These are phyloP conservation scores for Sphagnum fallax DNA, from an alignment of 228 moss, liverwort and hornwort species.

Conservation along the genomic window DNA sequence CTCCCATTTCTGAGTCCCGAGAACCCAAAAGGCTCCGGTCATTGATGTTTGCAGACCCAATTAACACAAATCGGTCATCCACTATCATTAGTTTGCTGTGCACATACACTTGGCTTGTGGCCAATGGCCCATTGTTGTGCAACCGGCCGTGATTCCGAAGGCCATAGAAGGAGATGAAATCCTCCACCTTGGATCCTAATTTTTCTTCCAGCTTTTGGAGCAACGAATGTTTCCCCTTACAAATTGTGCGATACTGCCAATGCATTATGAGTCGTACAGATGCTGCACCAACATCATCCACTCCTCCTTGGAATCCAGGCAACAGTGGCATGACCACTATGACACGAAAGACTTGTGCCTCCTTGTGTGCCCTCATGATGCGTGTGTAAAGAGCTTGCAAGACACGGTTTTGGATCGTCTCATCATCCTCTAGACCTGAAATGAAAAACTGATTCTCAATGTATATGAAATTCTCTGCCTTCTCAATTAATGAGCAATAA, in stretches of 20 bases:
- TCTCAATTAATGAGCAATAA: constrained; percentile 42
- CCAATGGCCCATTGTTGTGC: constrained; percentile 22
- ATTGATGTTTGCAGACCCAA: constrained; percentile 42
- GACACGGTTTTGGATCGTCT: constrained; percentile 33
- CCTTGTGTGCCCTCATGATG: constrained; percentile 26
- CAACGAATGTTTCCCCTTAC: constrained; percentile 27
- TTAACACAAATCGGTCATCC: constrained; percentile 32
- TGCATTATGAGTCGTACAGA: constrained; percentile 48
- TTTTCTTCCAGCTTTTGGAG: constrained; percentile 24
- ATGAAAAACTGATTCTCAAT: constrained; percentile 56
- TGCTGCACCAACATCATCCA: constrained; percentile 41
- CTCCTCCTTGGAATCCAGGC: constrained; percentile 49
- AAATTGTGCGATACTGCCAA: constrained; percentile 49
- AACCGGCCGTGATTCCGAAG: constrained; percentile 30
- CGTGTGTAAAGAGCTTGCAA: constrained; percentile 39
- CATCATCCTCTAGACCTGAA: constrained; percentile 44
- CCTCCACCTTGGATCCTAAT: constrained; percentile 15
- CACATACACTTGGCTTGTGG: constrained; percentile 45
- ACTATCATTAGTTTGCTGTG: constrained; percentile 55
- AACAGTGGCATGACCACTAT: constrained; percentile 46
- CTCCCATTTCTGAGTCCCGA: constrained; percentile 44
- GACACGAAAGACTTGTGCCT: constrained; percentile 31
- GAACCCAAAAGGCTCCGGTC: constrained; percentile 44
- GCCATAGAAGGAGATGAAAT: constrained; percentile 38
- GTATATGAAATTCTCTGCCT: constrained; percentile 42